These are phyloP conservation scores for Thraustotheca clavata DNA, from an alignment of 352 stramenopile genomes.

Conservation along the genomic window DNA sequence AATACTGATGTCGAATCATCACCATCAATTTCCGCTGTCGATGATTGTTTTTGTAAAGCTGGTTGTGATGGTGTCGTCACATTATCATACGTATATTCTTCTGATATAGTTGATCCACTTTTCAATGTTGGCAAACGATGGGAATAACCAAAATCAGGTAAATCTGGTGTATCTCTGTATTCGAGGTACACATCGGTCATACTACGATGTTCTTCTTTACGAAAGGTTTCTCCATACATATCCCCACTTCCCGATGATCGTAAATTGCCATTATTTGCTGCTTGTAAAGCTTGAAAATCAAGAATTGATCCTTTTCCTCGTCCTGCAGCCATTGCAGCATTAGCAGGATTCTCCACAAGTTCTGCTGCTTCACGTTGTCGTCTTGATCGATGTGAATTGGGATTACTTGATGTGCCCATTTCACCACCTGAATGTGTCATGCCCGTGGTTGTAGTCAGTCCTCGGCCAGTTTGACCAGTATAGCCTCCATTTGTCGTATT, in stretches of 20 bases:
- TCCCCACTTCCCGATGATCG: not conserved
- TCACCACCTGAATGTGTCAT: not conserved
- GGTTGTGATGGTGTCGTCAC: not conserved
- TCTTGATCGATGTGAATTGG: not conserved
- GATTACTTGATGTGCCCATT: not conserved
- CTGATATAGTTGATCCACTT: too few species aligned
- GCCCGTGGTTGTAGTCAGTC: not conserved
- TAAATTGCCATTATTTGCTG: not conserved
- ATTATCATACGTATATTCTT: not conserved
- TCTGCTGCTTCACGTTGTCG: not conserved
- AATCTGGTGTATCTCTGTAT: not conserved
- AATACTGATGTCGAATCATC: conserved; percentile 57
- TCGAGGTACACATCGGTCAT: conserved; percentile 8
- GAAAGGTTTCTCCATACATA: not conserved
- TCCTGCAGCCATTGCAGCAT: not conserved
- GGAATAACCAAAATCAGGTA: not conserved
- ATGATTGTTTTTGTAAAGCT: not conserved
- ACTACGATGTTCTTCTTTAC: not conserved
- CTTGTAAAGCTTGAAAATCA: not conserved
- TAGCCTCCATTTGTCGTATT: conserved; percentile 37
- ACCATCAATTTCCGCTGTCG: not conserved
- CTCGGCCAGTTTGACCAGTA: not conserved
- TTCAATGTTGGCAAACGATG: not conserved
- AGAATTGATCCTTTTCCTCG: conserved; percentile 20
- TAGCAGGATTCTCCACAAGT: not conserved